phyloP scores from a whole-genome alignment of 2,329 filamentous ascomycete species.

The Purpureocillium lavendulum region DNA sequence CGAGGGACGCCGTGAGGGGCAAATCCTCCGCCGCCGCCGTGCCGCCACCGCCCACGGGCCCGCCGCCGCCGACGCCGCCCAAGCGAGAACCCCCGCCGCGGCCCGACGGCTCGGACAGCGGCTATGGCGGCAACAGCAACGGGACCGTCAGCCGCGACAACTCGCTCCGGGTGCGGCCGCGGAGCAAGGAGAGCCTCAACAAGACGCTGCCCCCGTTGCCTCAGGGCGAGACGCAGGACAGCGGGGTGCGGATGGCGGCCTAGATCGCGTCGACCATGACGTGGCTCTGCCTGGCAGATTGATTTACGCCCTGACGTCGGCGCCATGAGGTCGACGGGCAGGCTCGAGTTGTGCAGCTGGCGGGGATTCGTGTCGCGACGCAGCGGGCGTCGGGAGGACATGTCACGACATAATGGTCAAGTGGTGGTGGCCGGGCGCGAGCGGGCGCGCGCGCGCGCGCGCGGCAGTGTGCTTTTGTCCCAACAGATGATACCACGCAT shows the following conservation, averaged over 20 bases:
- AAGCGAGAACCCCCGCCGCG: slow-evolving; percentile 22
- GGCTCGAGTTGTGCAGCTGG: too few relatives aligned
- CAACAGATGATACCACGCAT: slow-evolving; percentile 35
- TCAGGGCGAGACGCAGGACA: slow-evolving; percentile 16
- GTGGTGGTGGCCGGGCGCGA: too few relatives aligned
- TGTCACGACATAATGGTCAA: too few relatives aligned
- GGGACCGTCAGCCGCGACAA: slow-evolving; percentile 19
- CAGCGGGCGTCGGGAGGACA: too few relatives aligned
- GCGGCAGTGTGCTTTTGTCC: slow-evolving; percentile 2
- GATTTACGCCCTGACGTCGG: background rate
- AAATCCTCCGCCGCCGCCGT: slow-evolving; percentile 25
- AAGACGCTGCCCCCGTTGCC: slow-evolving; percentile 54
- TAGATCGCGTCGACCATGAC: slow-evolving; percentile 17
- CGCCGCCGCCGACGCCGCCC: slow-evolving; percentile 26
- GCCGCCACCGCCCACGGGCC: slow-evolving; percentile 34
- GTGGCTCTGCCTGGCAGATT: slow-evolving; percentile 10
- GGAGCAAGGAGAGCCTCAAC: slow-evolving; percentile 50
- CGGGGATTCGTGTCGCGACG: too few relatives aligned
- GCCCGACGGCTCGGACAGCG: slow-evolving; percentile 39
- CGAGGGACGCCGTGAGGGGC: slow-evolving; percentile 21
- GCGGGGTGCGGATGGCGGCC: slow-evolving; percentile 20
- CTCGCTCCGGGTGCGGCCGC: slow-evolving; percentile 24
- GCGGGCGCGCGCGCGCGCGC: too few relatives aligned
- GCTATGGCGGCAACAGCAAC: slow-evolving; percentile 30
- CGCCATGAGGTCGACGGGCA: too few relatives aligned